A percentile compares a stretch with the other conserved stretches of the same genome.
phyloP scores from a whole-genome alignment of 2,329 filamentous ascomycete genomes.

The Sporothrix euskadiensis region DNA sequence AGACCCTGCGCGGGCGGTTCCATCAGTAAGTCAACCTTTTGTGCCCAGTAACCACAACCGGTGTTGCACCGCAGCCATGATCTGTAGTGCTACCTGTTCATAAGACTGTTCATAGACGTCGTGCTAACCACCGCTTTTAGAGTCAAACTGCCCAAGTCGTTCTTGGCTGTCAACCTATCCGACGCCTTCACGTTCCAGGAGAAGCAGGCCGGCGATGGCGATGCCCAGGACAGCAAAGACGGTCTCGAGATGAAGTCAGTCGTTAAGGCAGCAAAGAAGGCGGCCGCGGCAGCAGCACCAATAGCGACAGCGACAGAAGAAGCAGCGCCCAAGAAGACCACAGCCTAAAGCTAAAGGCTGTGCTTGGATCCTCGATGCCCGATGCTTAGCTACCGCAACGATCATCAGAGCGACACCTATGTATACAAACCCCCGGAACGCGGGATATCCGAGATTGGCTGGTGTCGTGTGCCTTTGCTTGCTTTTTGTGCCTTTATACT shows the following conservation, averaged over 20 bases:
- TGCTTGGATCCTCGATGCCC: neutral
- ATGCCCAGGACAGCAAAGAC: constrained; percentile 38
- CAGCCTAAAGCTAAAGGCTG: neutral
- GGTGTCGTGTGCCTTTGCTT: neutral
- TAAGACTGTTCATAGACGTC: too few species aligned
- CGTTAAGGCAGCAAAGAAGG: constrained; percentile 11
- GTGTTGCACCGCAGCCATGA: neutral
- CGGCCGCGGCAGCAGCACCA: neutral
- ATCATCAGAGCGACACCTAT: neutral
- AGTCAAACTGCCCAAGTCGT: constrained; percentile 66
- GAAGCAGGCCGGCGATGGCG: constrained; percentile 49
- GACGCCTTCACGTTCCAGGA: constrained; percentile 64
- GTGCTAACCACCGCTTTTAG: constrained; percentile 40
- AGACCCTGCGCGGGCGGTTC: constrained; percentile 91
- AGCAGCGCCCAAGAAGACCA: neutral
- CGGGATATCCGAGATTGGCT: constrained; percentile 2
- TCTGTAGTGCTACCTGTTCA: too few species aligned
- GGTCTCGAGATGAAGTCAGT: constrained; percentile 26
- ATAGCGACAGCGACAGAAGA: neutral
- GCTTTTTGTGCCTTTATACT: neutral
- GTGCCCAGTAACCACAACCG: neutral
- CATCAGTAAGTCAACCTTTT: constrained; percentile 66
- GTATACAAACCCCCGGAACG: neutral
- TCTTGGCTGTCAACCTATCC: constrained; percentile 64
- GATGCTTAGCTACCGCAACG: too few species aligned